phyloP scores from a whole-genome alignment of 208 protist genomes.

The Angomonas ambiguus region DNA sequence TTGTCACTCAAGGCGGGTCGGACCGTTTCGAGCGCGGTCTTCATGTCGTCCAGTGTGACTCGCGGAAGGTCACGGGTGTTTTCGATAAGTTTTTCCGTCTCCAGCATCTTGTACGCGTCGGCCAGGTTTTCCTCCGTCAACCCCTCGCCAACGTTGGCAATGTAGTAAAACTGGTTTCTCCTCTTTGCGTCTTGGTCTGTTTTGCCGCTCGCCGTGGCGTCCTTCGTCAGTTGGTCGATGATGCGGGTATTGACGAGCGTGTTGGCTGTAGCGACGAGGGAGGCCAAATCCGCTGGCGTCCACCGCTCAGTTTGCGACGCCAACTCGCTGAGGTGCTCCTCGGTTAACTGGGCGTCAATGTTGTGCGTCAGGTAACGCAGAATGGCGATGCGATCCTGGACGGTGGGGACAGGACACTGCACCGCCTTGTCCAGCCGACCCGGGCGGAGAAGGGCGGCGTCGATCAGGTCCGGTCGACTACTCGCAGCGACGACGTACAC shows the following conservation, averaged over 20 bases:
- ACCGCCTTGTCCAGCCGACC: constrained; percentile 87
- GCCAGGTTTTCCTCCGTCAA: constrained; percentile 63
- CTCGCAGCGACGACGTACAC: constrained; percentile 99
- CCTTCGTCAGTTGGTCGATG: constrained; percentile 43
- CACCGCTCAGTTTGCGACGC: constrained; percentile 63
- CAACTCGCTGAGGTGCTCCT: constrained; percentile 40
- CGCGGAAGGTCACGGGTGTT: constrained; percentile 13
- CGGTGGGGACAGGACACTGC: constrained; percentile 78
- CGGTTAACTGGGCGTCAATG: constrained; percentile 81
- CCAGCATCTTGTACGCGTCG: constrained; percentile 40
- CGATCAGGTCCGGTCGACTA: constrained; percentile 97
- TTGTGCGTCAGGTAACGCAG: constrained; percentile 95
- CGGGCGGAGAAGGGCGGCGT: constrained; percentile 90
- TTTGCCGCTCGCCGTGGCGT: constrained; percentile 8
- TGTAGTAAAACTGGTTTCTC: constrained; percentile 28
- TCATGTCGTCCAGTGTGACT: constrained; percentile 55
- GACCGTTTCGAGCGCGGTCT: constrained; percentile 36
- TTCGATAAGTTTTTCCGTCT: constrained; percentile 1
- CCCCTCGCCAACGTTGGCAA: constrained; percentile 42
- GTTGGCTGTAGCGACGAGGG: constrained; percentile 73
- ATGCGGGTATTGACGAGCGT: constrained; percentile 64
- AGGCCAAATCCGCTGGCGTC: constrained; percentile 77
- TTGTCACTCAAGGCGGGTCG: constrained; percentile 54
- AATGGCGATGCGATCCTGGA: constrained; percentile 90
- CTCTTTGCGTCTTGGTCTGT: not conserved